Evolutionary conservation across 768 basidiomycete species (phyloP).

Genomic region (Hortiboletus flavorubellus): DNA sequence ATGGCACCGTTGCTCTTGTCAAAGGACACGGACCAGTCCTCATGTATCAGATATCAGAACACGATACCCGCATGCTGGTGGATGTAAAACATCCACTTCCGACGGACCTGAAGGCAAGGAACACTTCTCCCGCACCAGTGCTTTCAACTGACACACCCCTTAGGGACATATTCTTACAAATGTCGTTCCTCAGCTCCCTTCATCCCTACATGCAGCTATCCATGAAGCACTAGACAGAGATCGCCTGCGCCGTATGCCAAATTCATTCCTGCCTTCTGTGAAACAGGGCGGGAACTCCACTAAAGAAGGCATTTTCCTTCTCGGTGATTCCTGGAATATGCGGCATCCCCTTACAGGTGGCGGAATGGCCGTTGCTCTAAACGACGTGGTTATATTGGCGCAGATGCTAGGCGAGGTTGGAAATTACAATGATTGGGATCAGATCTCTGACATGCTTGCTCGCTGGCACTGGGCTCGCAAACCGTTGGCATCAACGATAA

Average conservation of each 20-base stretch:
- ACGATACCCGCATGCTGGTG: slow-evolving; percentile 91
- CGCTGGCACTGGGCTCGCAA: slow-evolving; percentile 89
- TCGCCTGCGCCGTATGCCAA: slow-evolving; percentile 90
- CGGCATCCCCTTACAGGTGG: slow-evolving; percentile 97
- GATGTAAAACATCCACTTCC: slow-evolving; percentile 86
- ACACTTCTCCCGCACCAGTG: not conserved
- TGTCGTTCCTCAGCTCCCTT: slow-evolving; percentile 80
- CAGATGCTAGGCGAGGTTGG: slow-evolving; percentile 51
- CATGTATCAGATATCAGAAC: slow-evolving; percentile 85
- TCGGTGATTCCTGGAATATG: slow-evolving; percentile 99
- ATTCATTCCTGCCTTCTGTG: slow-evolving; percentile 84
- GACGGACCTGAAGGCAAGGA: slow-evolving; percentile 65
- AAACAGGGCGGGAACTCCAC: slow-evolving; percentile 51
- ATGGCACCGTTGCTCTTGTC: slow-evolving; percentile 82
- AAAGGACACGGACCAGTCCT: slow-evolving; percentile 84
- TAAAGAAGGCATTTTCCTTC: slow-evolving; percentile 73
- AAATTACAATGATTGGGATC: slow-evolving; percentile 46
- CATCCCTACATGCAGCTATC: slow-evolving; percentile 62
- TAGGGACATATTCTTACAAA: slow-evolving; percentile 68
- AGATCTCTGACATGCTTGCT: slow-evolving; percentile 50
- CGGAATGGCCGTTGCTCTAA: slow-evolving; percentile 95
- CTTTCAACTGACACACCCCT: not conserved
- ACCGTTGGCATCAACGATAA: slow-evolving; percentile 78
- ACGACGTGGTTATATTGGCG: slow-evolving; percentile 76
- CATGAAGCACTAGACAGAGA: slow-evolving; percentile 69